Evolutionary conservation across 306 rosid species (phyloP).

Genomic region (Pterocarpus santalinus): DNA sequence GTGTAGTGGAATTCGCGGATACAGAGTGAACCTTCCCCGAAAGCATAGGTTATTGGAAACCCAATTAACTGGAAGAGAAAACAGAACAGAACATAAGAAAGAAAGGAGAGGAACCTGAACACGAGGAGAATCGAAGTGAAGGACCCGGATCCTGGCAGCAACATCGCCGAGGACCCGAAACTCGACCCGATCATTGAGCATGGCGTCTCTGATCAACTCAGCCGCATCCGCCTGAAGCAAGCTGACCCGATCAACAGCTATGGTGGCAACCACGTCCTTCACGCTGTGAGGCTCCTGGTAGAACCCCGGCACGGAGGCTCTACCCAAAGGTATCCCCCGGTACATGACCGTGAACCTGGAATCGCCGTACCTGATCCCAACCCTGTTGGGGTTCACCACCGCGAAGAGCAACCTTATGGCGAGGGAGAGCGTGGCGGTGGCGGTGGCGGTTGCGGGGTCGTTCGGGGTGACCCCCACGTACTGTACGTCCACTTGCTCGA

Average conservation of each 20-base stretch:
- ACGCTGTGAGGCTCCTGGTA: constrained; percentile 74
- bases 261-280: constrained; percentile 61
- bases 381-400: constrained; percentile 80
- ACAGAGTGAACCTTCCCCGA: too few species aligned
- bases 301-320: constrained; percentile 67
- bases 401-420: constrained; percentile 61
- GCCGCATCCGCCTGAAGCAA: constrained; percentile 70
- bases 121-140: constrained; percentile 71
- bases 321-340: constrained; percentile 71
- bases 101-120: constrained; percentile 61
- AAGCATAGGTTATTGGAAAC: too few species aligned
- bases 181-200: constrained; percentile 75
- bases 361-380: constrained; percentile 78
- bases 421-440: constrained; percentile 66
- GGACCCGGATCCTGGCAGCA: constrained; percentile 78
- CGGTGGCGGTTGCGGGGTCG: constrained; percentile 48
- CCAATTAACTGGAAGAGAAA: too few species aligned
- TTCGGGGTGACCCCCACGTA: constrained; percentile 64
- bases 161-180: constrained; percentile 71
- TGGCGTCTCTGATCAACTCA: constrained; percentile 69
- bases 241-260: constrained; percentile 69
- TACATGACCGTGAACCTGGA: constrained; percentile 77
- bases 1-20: too few species aligned
- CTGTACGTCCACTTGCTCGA: constrained; percentile 70
- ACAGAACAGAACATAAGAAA: neutral